Percentiles rank a stretch among this genome's conserved stretches.
phyloP scores from a whole-genome alignment of 2,329 filamentous ascomycete species.

The Colletotrichum sojae region DNA sequence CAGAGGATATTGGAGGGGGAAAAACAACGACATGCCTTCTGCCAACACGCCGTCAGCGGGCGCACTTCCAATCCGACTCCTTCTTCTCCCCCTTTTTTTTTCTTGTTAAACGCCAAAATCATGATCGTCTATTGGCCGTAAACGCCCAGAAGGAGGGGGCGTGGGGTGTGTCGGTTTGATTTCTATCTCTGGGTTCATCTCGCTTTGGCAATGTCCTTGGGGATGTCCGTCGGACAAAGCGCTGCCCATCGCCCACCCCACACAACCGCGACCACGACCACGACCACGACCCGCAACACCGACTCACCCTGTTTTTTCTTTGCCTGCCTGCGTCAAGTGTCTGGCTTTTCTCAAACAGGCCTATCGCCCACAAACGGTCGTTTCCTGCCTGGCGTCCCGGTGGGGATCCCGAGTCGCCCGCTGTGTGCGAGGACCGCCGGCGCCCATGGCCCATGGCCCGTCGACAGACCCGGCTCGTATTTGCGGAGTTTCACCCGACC shows the following conservation, averaged over 20 bases:
- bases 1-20: background rate
- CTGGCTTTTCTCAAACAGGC: constrained; percentile 26
- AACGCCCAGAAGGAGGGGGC: constrained; percentile 17
- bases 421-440: constrained; percentile 21
- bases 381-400: constrained; percentile 5
- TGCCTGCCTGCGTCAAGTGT: background rate
- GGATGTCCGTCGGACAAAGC: constrained; percentile 45
- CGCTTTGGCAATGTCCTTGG: constrained; percentile 40
- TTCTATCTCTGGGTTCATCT: constrained; percentile 40
- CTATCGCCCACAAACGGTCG: background rate
- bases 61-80: background rate
- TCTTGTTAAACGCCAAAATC: constrained; percentile 8
- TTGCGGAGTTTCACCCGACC: constrained; percentile 38
- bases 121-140: constrained; percentile 8
- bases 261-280: constrained; percentile 11
- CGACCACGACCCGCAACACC: constrained; percentile 6
- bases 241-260: constrained; percentile 31
- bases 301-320: constrained; percentile 26
- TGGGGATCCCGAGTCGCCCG: constrained; percentile 19
- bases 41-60: background rate
- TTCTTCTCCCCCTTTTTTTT: background rate
- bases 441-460: background rate
- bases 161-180: constrained; percentile 28
- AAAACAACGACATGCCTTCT: constrained; percentile 1
- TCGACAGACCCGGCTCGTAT: constrained; percentile 26